These are phyloP conservation scores for Biscogniauxia marginata DNA, from an alignment of 2,329 filamentous ascomycete genomes.

Conservation along the genomic window DNA sequence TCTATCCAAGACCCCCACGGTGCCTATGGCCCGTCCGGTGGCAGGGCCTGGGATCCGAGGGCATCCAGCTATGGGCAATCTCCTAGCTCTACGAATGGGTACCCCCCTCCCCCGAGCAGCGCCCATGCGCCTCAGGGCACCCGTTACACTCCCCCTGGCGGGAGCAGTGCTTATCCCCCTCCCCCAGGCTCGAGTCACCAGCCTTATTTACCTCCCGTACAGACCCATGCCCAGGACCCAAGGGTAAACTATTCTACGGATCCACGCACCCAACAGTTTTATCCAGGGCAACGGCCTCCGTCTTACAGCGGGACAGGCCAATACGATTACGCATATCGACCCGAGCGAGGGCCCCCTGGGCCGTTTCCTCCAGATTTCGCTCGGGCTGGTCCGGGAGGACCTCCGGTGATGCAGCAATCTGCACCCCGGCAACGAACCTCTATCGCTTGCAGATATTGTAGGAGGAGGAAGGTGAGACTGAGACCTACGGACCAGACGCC, in stretches of 20 bases:
- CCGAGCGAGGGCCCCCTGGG: constrained; percentile 30
- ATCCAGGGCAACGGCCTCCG: constrained; percentile 16
- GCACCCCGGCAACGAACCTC: constrained; percentile 59
- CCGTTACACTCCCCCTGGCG: constrained; percentile 27
- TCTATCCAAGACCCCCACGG: constrained; percentile 48
- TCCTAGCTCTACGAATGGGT: constrained; percentile 46
- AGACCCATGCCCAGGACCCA: constrained; percentile 33
- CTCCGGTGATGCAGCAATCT: constrained; percentile 45
- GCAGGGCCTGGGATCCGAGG: constrained; percentile 32
- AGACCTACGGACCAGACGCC: constrained; percentile 9
- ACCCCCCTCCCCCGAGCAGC: constrained; percentile 36
- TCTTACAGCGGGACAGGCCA: constrained; percentile 18
- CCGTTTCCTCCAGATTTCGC: constrained; percentile 31
- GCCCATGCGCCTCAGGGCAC: constrained; percentile 17
- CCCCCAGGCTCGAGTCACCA: constrained; percentile 20
- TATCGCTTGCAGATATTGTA: constrained; percentile 59
- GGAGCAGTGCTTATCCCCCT: constrained; percentile 23
- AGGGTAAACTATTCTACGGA: constrained; percentile 38
- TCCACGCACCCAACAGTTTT: constrained; percentile 33
- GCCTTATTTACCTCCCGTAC: constrained; percentile 30
- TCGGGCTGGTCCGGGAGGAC: constrained; percentile 34
- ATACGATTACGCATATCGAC: constrained; percentile 35
- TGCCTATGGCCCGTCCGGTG: constrained; percentile 23
- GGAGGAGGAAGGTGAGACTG: constrained; percentile 56
- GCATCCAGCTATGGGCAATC: constrained; percentile 41